These are phyloP conservation scores for Torulaspora indica DNA, from an alignment of 805 yeast species.

Conservation along the genomic window DNA sequence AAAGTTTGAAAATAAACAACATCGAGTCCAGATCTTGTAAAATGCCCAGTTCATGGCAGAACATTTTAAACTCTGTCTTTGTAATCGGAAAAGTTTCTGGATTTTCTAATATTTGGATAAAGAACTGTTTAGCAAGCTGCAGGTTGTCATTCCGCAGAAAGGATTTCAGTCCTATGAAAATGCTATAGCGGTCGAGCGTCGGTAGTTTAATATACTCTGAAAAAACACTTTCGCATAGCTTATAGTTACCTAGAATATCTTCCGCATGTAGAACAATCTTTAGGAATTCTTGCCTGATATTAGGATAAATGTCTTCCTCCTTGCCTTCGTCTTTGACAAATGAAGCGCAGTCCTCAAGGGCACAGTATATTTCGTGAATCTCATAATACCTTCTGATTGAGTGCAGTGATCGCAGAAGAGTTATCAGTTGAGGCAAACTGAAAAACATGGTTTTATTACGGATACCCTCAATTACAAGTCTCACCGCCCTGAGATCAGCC, in stretches of 20 bases:
- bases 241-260: slow-evolving; percentile 19
- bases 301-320: slow-evolving; percentile 1
- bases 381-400: slow-evolving; percentile 16
- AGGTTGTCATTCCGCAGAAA: slow-evolving; percentile 28
- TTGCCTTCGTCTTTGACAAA: slow-evolving; percentile 6
- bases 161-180: slow-evolving; percentile 28
- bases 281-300: slow-evolving; percentile 12
- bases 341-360: slow-evolving; percentile 11
- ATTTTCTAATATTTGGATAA: slow-evolving; percentile 27
- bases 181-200: slow-evolving; percentile 17
- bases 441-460: slow-evolving; percentile 12
- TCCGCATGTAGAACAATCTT: slow-evolving; percentile 21
- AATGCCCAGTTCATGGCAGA: slow-evolving; percentile 19
- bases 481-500: slow-evolving; percentile 14
- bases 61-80: slow-evolving; percentile 16
- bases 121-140: slow-evolving; percentile 33
- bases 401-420: slow-evolving; percentile 16
- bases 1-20: slow-evolving; percentile 22
- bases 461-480: slow-evolving; percentile 10
- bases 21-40: slow-evolving; percentile 20
- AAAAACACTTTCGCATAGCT: slow-evolving; percentile 27
- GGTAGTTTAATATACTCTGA: slow-evolving; percentile 29
- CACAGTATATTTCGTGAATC: slow-evolving; percentile 21
- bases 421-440: slow-evolving; percentile 17
- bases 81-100: slow-evolving; percentile 30